Conservation (phyloP, 192 early-diverging fungal species). For the Gaertneriomyces sp. region DNA sequence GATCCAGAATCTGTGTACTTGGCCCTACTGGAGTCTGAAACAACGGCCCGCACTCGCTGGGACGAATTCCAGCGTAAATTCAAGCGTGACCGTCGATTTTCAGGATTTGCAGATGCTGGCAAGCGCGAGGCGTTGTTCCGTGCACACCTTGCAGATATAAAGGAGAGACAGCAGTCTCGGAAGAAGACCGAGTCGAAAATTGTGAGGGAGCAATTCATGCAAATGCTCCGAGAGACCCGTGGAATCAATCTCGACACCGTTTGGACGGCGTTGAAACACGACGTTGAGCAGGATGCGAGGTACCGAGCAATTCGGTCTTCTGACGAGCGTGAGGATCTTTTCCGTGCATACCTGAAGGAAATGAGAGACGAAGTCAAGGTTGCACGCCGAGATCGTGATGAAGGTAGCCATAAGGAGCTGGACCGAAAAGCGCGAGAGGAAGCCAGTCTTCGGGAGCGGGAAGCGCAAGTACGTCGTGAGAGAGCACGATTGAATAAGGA, state of each 20-base stretch:
- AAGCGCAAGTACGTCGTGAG: constrained; percentile 52
- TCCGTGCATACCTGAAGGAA: constrained; percentile 59
- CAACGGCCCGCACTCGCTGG: constrained; percentile 55
- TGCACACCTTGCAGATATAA: constrained; percentile 55
- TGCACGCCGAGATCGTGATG: not conserved
- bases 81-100: constrained; percentile 62
- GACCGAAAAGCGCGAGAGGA: constrained; percentile 50
- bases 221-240: constrained; percentile 54
- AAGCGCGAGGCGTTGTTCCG: constrained; percentile 63
- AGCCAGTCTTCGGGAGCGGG: constrained; percentile 53
- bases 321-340: constrained; percentile 64
- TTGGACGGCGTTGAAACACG: constrained; percentile 58
- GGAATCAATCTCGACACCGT: constrained; percentile 54
- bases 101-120: constrained; percentile 51
- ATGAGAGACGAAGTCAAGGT: constrained; percentile 34
- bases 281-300: constrained; percentile 64
- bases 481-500: constrained; percentile 35
- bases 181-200: constrained; percentile 44
- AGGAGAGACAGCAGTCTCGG: constrained; percentile 18
- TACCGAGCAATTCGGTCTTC: constrained; percentile 63
- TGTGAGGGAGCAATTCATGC: constrained; percentile 54
- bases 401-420: constrained; percentile 31
- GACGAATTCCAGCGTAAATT: constrained; percentile 72
- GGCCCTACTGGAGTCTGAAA: constrained; percentile 55
- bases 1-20: constrained; percentile 53